A percentile compares a stretch with the other conserved stretches of the same genome.
Conservation (phyloP, 345 rosid genomes). For the Heritiera littoralis region DNA sequence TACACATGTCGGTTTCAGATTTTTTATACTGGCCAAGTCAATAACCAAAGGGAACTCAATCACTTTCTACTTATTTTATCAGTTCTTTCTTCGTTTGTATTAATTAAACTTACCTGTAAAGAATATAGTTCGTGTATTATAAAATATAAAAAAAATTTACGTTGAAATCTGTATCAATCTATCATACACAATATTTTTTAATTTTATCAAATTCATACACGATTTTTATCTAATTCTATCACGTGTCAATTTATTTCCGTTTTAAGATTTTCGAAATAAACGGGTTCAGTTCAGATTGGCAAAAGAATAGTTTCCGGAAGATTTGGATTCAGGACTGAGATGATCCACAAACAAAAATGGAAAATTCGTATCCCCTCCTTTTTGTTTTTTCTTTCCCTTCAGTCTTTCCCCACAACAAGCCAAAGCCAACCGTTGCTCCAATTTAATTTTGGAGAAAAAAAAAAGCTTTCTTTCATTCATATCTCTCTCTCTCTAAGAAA, state of each 20-base stretch:
- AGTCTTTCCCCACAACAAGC: background rate
- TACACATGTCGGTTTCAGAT: too few relatives aligned
- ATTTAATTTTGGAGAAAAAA: background rate
- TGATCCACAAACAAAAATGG: background rate
- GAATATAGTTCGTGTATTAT: too few relatives aligned
- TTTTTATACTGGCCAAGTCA: too few relatives aligned
- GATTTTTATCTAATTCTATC: too few relatives aligned
- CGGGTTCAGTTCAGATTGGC: background rate
- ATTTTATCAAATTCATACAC: too few relatives aligned
- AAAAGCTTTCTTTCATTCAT: background rate
- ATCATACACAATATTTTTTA: too few relatives aligned
- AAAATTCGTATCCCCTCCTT: background rate
- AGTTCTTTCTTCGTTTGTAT: too few relatives aligned
- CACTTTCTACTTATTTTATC: too few relatives aligned
- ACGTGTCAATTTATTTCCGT: too few relatives aligned
- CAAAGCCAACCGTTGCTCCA: slow-evolving; percentile 12
- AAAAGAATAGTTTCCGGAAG: background rate
- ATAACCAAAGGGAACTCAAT: background rate
- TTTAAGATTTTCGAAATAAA: background rate
- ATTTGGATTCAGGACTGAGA: background rate
- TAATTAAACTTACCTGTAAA: too few relatives aligned
- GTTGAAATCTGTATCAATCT: too few relatives aligned
- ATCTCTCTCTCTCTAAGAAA: slow-evolving; percentile 5
- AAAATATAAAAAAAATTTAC: too few relatives aligned
- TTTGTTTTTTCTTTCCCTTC: background rate